Percentiles rank a stretch among this genome's conserved stretches.
These are phyloP conservation scores for Wallacemonas sp. DNA, from an alignment of 208 protist genomes.

Conservation along the genomic window DNA sequence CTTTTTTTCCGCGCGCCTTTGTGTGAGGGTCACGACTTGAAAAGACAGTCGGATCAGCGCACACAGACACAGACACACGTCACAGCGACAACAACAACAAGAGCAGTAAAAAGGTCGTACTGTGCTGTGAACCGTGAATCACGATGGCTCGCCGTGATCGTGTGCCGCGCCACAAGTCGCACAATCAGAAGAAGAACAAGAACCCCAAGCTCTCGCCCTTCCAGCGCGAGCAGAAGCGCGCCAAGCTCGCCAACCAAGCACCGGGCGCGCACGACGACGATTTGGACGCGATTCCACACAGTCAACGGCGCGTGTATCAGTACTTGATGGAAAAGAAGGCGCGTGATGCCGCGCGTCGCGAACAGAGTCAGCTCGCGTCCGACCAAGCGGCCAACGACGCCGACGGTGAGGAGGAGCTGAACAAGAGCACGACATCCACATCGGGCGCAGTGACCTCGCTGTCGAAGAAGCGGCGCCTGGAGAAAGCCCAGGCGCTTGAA, in stretches of 20 bases:
- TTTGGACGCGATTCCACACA: conserved; percentile 56
- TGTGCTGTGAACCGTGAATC: too few relatives aligned
- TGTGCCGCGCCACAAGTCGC: conserved; percentile 75
- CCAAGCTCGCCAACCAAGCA: conserved; percentile 72
- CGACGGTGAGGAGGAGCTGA: conserved; percentile 4
- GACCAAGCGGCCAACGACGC: conserved; percentile 12
- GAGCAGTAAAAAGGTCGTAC: too few relatives aligned
- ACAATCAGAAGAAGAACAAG: conserved; percentile 65
- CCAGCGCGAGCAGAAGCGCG: conserved; percentile 73
- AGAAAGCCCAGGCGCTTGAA: conserved; percentile 1
- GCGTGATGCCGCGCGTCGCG: conserved; percentile 27
- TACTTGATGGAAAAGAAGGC: conserved; percentile 53
- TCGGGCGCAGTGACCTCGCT: too few relatives aligned
- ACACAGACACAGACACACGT: too few relatives aligned
- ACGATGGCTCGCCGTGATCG: conserved; percentile 81
- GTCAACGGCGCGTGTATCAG: conserved; percentile 55
- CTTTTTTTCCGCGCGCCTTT: too few relatives aligned
- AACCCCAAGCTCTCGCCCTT: conserved; percentile 89
- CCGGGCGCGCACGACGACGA: conserved; percentile 33
- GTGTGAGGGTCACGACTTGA: too few relatives aligned
- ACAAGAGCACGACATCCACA: too few relatives aligned
- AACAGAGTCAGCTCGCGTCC: conserved; percentile 22
- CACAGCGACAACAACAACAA: conserved; percentile 4
- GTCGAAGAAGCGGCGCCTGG: not conserved
- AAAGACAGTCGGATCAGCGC: too few relatives aligned